Conservation (phyloP, 1,284 basidiomycete species). For the Sporisorium scitamineum region DNA sequence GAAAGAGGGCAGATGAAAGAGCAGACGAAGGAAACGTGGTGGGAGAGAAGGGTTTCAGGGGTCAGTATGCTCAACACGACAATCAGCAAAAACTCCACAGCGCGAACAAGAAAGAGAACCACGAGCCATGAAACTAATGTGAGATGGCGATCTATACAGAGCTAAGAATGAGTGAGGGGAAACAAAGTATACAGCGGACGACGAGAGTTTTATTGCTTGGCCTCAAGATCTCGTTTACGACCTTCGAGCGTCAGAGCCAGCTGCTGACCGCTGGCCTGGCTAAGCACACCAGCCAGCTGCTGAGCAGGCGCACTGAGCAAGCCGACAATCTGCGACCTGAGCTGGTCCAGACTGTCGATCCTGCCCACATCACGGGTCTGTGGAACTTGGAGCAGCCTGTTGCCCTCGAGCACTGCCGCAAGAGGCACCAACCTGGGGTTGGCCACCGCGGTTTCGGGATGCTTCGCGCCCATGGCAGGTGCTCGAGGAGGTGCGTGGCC, state of each 20-base stretch:
- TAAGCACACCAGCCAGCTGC: constrained; percentile 60
- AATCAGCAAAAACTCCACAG: neutral
- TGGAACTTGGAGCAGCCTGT: constrained; percentile 54
- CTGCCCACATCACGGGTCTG: constrained; percentile 56
- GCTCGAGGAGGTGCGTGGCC: constrained; percentile 42
- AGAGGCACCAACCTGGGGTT: constrained; percentile 59
- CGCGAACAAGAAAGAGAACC: neutral
- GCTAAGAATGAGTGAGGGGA: neutral
- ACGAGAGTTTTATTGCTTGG: constrained; percentile 19
- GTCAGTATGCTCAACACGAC: constrained; percentile 19
- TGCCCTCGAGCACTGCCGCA: constrained; percentile 54
- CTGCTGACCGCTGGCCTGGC: constrained; percentile 55
- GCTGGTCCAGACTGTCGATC: constrained; percentile 51
- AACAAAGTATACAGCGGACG: neutral
- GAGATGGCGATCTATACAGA: constrained; percentile 19
- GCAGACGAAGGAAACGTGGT: neutral
- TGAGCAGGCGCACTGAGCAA: constrained; percentile 58
- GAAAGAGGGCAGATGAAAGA: neutral
- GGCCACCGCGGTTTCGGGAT: constrained; percentile 30
- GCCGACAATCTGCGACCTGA: constrained; percentile 65
- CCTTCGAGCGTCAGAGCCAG: constrained; percentile 63
- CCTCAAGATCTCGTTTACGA: constrained; percentile 60
- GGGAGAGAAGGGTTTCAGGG: neutral
- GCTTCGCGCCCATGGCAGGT: constrained; percentile 20
- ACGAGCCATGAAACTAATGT: neutral